A percentile compares a stretch with the other conserved stretches of the same genome.
Evolutionary conservation across 257 asterid genomes (phyloP).

Genomic region (Solanum medicagineum): DNA sequence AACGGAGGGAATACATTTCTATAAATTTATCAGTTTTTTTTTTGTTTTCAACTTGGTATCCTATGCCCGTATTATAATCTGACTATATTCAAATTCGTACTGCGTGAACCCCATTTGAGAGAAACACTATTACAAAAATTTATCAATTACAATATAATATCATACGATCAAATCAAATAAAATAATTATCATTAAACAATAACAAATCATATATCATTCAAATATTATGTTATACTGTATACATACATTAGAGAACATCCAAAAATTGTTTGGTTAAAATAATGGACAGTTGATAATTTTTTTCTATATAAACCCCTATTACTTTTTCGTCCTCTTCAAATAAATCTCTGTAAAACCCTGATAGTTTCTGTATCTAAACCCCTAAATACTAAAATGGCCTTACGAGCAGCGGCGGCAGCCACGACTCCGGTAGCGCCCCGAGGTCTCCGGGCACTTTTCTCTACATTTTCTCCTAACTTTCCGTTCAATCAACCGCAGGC

Average conservation of each 20-base stretch:
- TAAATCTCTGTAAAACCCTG: conserved; percentile 4
- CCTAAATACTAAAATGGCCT: conserved; percentile 34
- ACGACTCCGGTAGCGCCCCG: conserved; percentile 15
- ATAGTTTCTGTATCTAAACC: background rate
- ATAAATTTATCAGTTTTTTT: too few relatives aligned
- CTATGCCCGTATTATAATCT: too few relatives aligned
- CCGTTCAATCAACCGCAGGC: conserved; percentile 42
- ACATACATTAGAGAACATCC: too few relatives aligned
- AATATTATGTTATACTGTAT: too few relatives aligned
- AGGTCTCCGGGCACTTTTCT: conserved; percentile 30
- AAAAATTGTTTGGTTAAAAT: background rate
- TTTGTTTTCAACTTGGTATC: too few relatives aligned
- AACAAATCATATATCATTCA: too few relatives aligned
- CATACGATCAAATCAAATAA: too few relatives aligned
- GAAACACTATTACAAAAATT: too few relatives aligned
- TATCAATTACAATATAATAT: too few relatives aligned
- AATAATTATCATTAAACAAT: too few relatives aligned
- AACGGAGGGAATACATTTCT: too few relatives aligned
- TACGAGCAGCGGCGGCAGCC: conserved; percentile 39
- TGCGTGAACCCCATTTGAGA: accelerated
- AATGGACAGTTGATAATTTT: background rate
- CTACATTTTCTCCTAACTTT: conserved; percentile 30
- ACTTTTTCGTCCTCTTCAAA: background rate
- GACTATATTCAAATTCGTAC: too few relatives aligned
- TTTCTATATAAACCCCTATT: background rate